Conservation (phyloP, 2,329 filamentous ascomycete genomes). For the Cladosporium oxysporum region DNA sequence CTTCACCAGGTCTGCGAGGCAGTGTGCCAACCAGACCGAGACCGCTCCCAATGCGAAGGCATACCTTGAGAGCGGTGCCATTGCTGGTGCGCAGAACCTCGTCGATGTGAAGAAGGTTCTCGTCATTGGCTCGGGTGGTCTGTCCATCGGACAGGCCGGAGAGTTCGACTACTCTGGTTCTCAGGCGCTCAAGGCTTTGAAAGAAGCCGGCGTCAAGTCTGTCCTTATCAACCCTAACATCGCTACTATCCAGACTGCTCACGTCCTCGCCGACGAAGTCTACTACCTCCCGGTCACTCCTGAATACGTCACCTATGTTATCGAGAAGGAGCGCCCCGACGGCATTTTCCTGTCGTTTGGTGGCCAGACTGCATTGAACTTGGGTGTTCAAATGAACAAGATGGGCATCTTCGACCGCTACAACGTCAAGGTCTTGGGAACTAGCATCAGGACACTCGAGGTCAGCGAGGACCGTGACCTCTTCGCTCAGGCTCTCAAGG, state of each 20-base stretch:
- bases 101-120: slow-evolving; percentile 96
- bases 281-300: slow-evolving; percentile 98
- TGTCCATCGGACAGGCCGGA: slow-evolving; percentile 95
- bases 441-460: slow-evolving; percentile 90
- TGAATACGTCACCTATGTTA: slow-evolving; percentile 96
- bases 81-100: slow-evolving; percentile 72
- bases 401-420: slow-evolving; percentile 95
- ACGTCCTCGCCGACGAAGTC: slow-evolving; percentile 92
- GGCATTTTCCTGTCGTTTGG: slow-evolving; percentile 97
- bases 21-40: slow-evolving; percentile 51
- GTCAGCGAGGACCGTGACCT: slow-evolving; percentile 94
- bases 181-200: slow-evolving; percentile 93
- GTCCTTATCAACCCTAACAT: slow-evolving; percentile 98
- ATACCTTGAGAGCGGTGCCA: slow-evolving; percentile 83
- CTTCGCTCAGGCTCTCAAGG: slow-evolving; percentile 91
- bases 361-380: slow-evolving; percentile 93
- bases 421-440: slow-evolving; percentile 92
- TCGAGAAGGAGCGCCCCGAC: slow-evolving; percentile 92
- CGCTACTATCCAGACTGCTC: slow-evolving; percentile 96
- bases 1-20: slow-evolving; percentile 32
- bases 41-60: slow-evolving; percentile 79
- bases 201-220: slow-evolving; percentile 88
- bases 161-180: slow-evolving; percentile 99
- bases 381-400: slow-evolving; percentile 96
- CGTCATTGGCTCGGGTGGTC: slow-evolving; percentile 91